phyloP scores from a whole-genome alignment of 176 grass and related monocot genomes.

The Aegilops speltoides region DNA sequence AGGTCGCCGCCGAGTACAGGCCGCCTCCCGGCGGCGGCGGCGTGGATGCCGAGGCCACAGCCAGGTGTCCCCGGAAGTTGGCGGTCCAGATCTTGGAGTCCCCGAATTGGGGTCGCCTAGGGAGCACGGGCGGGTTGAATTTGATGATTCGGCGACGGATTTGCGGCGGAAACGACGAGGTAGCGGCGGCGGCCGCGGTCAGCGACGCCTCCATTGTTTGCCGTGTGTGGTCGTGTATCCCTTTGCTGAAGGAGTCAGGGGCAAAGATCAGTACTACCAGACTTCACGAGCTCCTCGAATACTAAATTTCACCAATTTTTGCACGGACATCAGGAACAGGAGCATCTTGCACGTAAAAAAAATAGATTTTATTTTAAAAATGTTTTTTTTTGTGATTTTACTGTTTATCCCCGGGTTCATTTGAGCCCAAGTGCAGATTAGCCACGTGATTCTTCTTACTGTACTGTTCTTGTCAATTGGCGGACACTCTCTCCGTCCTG shows the following conservation, averaged over 20 bases:
- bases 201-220: conserved; percentile 34
- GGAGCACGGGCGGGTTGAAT: background rate
- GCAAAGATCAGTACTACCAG: background rate
- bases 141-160: conserved; percentile 24
- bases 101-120: conserved; percentile 23
- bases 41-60: conserved; percentile 38
- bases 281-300: too few species aligned
- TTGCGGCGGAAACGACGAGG: conserved; percentile 22
- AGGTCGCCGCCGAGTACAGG: conserved; percentile 71
- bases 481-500: too few species aligned
- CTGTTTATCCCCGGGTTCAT: too few species aligned
- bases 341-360: too few species aligned
- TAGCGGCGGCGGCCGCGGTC: conserved; percentile 27
- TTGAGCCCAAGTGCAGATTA: too few species aligned
- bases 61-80: background rate
- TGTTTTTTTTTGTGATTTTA: too few species aligned
- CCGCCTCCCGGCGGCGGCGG: conserved; percentile 48
- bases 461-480: too few species aligned
- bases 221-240: conserved; percentile 11
- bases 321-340: too few species aligned
- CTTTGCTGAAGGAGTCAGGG: conserved; percentile 2
- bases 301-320: too few species aligned
- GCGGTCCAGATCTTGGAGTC: conserved; percentile 30
- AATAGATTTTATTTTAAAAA: too few species aligned
- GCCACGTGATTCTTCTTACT: too few species aligned